Percentiles rank a stretch among this genome's conserved stretches.
These are phyloP conservation scores for Colletotrichum truncatum DNA, from an alignment of 2,329 filamentous ascomycete genomes.

Conservation along the genomic window DNA sequence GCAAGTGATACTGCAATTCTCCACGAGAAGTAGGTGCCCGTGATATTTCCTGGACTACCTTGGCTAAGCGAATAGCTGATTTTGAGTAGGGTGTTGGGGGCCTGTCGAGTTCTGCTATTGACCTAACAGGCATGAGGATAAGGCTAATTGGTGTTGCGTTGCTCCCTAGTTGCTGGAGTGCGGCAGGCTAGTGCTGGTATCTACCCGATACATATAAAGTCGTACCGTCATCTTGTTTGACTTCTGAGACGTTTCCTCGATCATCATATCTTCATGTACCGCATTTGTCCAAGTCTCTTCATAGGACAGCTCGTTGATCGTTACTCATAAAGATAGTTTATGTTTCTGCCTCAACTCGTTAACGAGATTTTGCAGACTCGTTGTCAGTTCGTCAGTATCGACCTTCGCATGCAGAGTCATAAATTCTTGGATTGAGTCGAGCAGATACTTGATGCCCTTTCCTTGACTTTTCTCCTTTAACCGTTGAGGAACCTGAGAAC, in stretches of 20 bases:
- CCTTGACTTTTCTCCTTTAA: conserved; percentile 53
- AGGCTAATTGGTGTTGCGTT: too few relatives aligned
- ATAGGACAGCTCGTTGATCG: too few relatives aligned
- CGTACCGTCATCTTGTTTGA: not conserved
- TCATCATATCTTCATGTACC: not conserved
- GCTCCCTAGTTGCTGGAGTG: not conserved
- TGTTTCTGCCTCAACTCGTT: conserved; percentile 40
- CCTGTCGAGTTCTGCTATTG: too few relatives aligned
- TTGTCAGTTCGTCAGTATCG: conserved; percentile 50
- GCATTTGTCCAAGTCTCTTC: too few relatives aligned
- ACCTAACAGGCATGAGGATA: too few relatives aligned
- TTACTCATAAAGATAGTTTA: not conserved
- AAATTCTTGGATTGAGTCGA: conserved; percentile 65
- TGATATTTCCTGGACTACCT: too few relatives aligned
- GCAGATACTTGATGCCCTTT: conserved; percentile 54
- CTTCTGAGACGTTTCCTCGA: not conserved
- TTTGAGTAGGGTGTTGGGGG: too few relatives aligned
- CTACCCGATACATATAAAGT: not conserved
- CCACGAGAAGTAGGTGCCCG: too few relatives aligned
- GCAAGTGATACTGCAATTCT: too few relatives aligned
- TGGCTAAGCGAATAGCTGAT: too few relatives aligned
- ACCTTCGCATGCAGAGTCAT: conserved; percentile 60
- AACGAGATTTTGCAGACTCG: conserved; percentile 45
- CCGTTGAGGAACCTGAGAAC: conserved; percentile 51
- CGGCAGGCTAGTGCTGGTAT: not conserved